Base-by-base conservation (phyloP, 495 filamentous ascomycete species). In the Penicillium canescens region DNA sequence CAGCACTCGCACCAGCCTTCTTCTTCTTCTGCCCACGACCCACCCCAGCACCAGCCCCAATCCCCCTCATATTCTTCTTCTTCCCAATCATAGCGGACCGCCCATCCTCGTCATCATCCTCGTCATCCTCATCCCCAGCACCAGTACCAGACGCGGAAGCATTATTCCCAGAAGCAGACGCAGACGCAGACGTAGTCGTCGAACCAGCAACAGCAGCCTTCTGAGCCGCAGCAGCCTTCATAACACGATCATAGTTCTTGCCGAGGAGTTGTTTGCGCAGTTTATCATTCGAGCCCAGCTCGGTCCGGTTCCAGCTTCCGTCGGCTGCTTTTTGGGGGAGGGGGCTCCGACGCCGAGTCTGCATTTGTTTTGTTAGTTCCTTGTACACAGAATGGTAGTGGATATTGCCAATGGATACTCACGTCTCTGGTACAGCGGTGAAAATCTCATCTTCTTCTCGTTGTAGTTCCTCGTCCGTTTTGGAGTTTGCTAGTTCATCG, bases 91-190 rank as follows among this genome's bases (percentile, higher is more conserved):
- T 60, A 42, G 78, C 76, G 21, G 81, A 75, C 52, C 85, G 70
- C n/a, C 86, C 84, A 47, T 78, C 72, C 20, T 87, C 84, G 24
- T 88, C 84, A 38, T 85, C 84, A 45, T 81, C 76, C 40, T 72
- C 71, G 12, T 77, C 76, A 5, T 70, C 76, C 2, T 67, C 56
- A 10, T 58, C 65, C 20, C 33, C 59, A 26, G 56, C 54, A 42
- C 57, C 36, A 26, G 39, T 26, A 49, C 50, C 24, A 11, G 18
- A 18, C 18, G 18, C 18, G 1, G 18, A 18, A 18, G 43, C 41
- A 23, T 34, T 33, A 23, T 43, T 40, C 12, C 4, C 45, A 43
- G 40, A 13, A 10, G 21, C 37, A n/a, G 51, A 20, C n/a, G 37
- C 50, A 18, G 59, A 28, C 5, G 26, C 11, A 33, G 34, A 47